Percentiles rank a stretch among this genome's conserved stretches.
phyloP scores from a whole-genome alignment of 1,139 yeast genomes.

The Debaryomyces singareniensis region DNA sequence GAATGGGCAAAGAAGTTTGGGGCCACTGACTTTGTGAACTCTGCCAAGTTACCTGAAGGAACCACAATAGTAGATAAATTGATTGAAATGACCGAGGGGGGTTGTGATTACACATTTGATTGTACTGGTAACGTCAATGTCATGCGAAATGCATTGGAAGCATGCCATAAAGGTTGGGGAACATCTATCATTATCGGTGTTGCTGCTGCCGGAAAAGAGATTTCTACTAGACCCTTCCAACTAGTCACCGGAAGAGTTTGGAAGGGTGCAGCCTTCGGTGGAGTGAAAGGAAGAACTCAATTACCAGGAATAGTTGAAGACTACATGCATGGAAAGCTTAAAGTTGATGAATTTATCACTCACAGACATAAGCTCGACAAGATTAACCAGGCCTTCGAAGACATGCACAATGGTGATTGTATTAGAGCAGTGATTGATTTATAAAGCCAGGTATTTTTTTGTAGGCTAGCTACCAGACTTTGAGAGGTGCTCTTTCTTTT shows the following conservation, averaged over 20 bases:
- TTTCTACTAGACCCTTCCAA: conserved; percentile 96
- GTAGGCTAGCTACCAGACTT: no score
- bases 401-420: conserved; percentile 91
- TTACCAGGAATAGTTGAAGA: conserved; percentile 87
- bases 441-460: conserved; percentile 14
- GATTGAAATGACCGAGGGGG: conserved; percentile 91
- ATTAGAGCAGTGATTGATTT: conserved; percentile 80
- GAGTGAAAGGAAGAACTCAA: conserved; percentile 95
- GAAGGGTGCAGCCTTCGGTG: conserved; percentile 98
- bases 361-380: conserved; percentile 74
- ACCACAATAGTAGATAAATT: conserved; percentile 76
- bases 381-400: conserved; percentile 87
- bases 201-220: conserved; percentile 97
- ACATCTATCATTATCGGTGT: conserved; percentile 91
- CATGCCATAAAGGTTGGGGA: conserved; percentile 99
- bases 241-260: conserved; percentile 97
- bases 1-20: conserved; percentile 87
- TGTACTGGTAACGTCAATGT: conserved; percentile 95
- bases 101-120: conserved; percentile 91
- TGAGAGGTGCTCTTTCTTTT: no score
- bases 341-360: conserved; percentile 93
- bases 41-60: conserved; percentile 66
- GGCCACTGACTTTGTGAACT: conserved; percentile 92
- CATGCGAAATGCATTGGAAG: conserved; percentile 93
- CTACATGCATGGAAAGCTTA: conserved; percentile 74